Evolutionary conservation across 805 yeast species (phyloP).

Genomic region (Saturnispora dispora): DNA sequence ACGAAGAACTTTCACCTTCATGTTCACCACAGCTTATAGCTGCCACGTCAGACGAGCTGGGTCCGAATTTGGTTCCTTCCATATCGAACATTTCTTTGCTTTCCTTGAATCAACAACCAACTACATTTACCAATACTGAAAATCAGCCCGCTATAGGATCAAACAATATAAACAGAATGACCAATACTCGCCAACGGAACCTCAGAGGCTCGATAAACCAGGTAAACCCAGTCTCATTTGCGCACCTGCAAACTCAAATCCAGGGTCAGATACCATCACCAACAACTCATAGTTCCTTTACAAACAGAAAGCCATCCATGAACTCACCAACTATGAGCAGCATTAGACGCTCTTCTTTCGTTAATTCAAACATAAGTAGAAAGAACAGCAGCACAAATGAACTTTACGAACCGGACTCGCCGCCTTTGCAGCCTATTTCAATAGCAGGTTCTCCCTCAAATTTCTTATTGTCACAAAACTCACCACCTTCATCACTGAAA

Average conservation of each 20-base stretch:
- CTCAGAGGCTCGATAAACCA: neutral
- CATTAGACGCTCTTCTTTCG: conserved; percentile 4
- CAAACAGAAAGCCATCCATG: conserved; percentile 13
- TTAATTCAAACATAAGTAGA: neutral
- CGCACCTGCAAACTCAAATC: conserved; percentile 1
- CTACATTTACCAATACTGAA: neutral
- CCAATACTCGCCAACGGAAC: neutral
- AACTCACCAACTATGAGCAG: conserved; percentile 8
- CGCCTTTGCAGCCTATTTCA: conserved; percentile 42
- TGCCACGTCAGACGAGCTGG: conserved; percentile 29
- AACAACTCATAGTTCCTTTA: conserved; percentile 1
- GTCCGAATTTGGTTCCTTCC: conserved; percentile 28
- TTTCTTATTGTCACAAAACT: conserved; percentile 43
- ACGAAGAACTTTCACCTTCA: conserved; percentile 1
- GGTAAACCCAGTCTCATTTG: conserved; percentile 3
- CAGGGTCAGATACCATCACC: conserved; percentile 3
- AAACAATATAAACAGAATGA: neutral
- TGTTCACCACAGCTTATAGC: conserved; percentile 29
- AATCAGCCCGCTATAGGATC: neutral
- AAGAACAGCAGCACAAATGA: conserved; percentile 8
- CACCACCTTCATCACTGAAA: conserved; percentile 37
- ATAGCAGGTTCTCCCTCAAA: conserved; percentile 47
- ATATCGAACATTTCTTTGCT: conserved; percentile 29
- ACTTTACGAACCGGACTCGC: conserved; percentile 37
- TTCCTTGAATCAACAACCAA: conserved; percentile 24